Conservation (phyloP, 2,329 filamentous ascomycete genomes). For the Moelleriella libera region DNA sequence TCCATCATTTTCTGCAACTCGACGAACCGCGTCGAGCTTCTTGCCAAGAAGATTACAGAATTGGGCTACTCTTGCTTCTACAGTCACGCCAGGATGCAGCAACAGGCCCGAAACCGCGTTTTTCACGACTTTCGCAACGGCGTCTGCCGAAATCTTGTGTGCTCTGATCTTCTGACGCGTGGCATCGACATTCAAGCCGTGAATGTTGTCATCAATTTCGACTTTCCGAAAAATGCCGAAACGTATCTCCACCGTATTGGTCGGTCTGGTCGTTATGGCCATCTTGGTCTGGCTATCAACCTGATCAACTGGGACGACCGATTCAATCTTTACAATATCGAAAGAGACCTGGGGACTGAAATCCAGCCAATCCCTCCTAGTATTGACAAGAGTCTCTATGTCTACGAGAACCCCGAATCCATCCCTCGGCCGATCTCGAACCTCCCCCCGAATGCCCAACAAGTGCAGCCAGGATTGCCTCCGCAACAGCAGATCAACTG, state of each 20-base stretch:
- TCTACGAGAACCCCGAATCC: slow-evolving; percentile 90
- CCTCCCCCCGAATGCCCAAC: slow-evolving; percentile 20
- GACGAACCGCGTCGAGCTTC: slow-evolving; percentile 90
- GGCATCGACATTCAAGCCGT: slow-evolving; percentile 99
- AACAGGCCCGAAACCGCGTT: slow-evolving; percentile 91
- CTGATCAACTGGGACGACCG: slow-evolving; percentile 99
- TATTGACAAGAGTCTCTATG: slow-evolving; percentile 96
- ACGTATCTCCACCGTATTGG: slow-evolving; percentile 98
- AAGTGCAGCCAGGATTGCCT: slow-evolving; percentile 4
- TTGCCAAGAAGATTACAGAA: slow-evolving; percentile 99
- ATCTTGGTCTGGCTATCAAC: slow-evolving; percentile 95
- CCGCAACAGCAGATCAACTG: slow-evolving; percentile 11
- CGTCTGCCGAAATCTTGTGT: slow-evolving; percentile 94
- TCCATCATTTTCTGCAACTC: slow-evolving; percentile 99
- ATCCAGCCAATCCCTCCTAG: slow-evolving; percentile 89
- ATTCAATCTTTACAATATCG: slow-evolving; percentile 98
- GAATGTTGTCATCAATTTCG: slow-evolving; percentile 99
- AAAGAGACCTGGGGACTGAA: slow-evolving; percentile 91
- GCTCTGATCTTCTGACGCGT: slow-evolving; percentile 91
- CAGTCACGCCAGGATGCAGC: slow-evolving; percentile 95
- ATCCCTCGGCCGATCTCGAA: slow-evolving; percentile 70
- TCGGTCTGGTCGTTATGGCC: slow-evolving; percentile 91
- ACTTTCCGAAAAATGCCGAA: slow-evolving; percentile 98
- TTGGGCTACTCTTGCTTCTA: slow-evolving; percentile 99
- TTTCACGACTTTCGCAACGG: slow-evolving; percentile 99